Percentiles rank a stretch among this genome's conserved stretches.
Evolutionary conservation across 1,284 basidiomycete genomes (phyloP).

Genomic region (Tetrapyrgos nigripes): DNA sequence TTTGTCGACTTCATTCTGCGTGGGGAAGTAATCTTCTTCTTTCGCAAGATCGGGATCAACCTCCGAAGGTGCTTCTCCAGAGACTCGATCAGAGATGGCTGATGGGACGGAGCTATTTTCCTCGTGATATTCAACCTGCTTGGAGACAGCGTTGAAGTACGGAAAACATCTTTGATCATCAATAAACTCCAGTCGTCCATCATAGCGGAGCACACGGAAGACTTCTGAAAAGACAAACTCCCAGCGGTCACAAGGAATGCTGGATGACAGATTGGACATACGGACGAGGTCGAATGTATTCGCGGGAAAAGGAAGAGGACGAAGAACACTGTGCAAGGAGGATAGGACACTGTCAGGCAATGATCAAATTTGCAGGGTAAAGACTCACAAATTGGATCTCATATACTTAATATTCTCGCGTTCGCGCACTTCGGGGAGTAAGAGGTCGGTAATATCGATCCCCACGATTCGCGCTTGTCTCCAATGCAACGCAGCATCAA

Average conservation of each 20-base stretch:
- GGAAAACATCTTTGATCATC: slow-evolving; percentile 75
- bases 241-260: slow-evolving; percentile 67
- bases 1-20: not conserved
- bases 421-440: slow-evolving; percentile 38
- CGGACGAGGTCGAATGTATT: slow-evolving; percentile 72
- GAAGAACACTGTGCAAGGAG: slow-evolving; percentile 50
- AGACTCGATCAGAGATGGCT: not conserved
- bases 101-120: not conserved
- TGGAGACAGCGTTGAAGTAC: slow-evolving; percentile 29
- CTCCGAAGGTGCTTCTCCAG: not conserved
- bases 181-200: slow-evolving; percentile 71
- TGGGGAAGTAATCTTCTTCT: not conserved
- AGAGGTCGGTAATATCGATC: slow-evolving; percentile 67
- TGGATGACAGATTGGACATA: slow-evolving; percentile 68
- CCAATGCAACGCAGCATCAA: slow-evolving; percentile 67
- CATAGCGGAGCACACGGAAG: slow-evolving; percentile 62
- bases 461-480: slow-evolving; percentile 60
- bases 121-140: not conserved
- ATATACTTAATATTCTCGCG: slow-evolving; percentile 60
- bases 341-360: slow-evolving; percentile 9
- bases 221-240: slow-evolving; percentile 60
- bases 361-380: slow-evolving; percentile 12
- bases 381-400: slow-evolving; percentile 69
- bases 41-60: not conserved
- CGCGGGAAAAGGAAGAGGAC: slow-evolving; percentile 57